Conservation (phyloP, 1,139 yeast species). For the Suhomyces ambrosiae region DNA sequence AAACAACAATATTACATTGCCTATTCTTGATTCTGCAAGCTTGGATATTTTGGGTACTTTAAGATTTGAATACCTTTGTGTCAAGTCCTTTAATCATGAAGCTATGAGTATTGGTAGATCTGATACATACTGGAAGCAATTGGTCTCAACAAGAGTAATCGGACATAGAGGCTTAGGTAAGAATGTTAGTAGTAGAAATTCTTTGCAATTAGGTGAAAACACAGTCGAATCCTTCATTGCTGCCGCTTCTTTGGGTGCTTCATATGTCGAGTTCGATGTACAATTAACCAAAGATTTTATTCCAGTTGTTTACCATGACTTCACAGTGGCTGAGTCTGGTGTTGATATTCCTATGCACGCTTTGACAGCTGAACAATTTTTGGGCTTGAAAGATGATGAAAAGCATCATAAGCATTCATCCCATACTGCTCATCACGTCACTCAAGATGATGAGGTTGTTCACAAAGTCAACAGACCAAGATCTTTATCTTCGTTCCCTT, state of each 20-base stretch:
- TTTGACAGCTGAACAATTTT: conserved; percentile 85
- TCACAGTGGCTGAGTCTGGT: conserved; percentile 93
- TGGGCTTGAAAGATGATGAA: conserved; percentile 54
- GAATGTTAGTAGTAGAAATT: conserved; percentile 67
- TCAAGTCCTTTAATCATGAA: conserved; percentile 74
- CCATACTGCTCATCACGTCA: conserved; percentile 22
- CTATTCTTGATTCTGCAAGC: conserved; percentile 71
- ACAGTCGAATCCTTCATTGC: conserved; percentile 95
- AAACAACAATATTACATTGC: conserved; percentile 68
- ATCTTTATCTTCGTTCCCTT: conserved; percentile 42
- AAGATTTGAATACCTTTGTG: conserved; percentile 72
- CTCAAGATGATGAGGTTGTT: conserved; percentile 44
- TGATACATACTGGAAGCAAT: conserved; percentile 89
- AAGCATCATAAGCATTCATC: conserved; percentile 8
- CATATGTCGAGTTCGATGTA: conserved; percentile 94
- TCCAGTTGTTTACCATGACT: conserved; percentile 95
- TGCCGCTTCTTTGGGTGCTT: conserved; percentile 93
- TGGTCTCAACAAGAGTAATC: conserved; percentile 86
- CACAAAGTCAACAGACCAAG: conserved; percentile 41
- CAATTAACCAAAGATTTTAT: conserved; percentile 91
- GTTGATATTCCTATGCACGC: conserved; percentile 96
- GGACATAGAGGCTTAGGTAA: conserved; percentile 97
- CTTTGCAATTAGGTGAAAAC: conserved; percentile 92
- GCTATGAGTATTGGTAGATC: conserved; percentile 68
- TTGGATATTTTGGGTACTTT: conserved; percentile 78